These are phyloP conservation scores for Marsdenia floribunda DNA, from an alignment of 257 asterid species.

Conservation along the genomic window DNA sequence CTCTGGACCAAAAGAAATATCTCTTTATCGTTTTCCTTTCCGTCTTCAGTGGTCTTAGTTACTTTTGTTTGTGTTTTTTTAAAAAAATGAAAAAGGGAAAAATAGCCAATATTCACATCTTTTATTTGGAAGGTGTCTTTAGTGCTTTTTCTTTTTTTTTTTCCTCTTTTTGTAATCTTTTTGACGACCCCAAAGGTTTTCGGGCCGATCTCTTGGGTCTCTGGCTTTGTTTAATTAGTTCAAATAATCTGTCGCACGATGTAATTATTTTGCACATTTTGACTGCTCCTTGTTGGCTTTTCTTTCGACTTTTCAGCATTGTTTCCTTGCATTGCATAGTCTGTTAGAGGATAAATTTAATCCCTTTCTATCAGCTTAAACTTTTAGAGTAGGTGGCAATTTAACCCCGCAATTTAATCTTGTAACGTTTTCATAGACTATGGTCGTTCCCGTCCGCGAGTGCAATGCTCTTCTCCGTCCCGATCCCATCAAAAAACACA, in stretches of 20 bases:
- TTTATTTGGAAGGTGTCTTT: background rate
- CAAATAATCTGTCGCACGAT: conserved; percentile 20
- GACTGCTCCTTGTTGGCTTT: background rate
- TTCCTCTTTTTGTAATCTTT: background rate
- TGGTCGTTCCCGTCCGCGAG: no score
- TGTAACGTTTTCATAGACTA: no score
- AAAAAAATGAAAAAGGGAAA: background rate
- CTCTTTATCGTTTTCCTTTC: background rate
- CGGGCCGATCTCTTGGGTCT: background rate
- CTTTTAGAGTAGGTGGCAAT: no score
- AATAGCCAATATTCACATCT: background rate
- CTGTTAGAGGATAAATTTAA: no score
- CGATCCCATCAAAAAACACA: no score
- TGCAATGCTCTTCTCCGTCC: no score
- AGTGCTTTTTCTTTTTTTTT: background rate
- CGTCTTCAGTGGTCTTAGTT: conserved; percentile 22
- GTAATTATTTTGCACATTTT: conserved; percentile 3
- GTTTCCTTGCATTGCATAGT: background rate
- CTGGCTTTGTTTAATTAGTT: conserved; percentile 11
- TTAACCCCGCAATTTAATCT: no score
- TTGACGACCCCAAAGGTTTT: background rate
- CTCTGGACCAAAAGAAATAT: conserved; percentile 21
- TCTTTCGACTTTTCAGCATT: background rate
- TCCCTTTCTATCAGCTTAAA: no score
- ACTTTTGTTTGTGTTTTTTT: background rate